Percentiles rank a stretch among this genome's conserved stretches.
phyloP scores from a whole-genome alignment of 352 stramenopile genomes.

The Phytophthora multivora region DNA sequence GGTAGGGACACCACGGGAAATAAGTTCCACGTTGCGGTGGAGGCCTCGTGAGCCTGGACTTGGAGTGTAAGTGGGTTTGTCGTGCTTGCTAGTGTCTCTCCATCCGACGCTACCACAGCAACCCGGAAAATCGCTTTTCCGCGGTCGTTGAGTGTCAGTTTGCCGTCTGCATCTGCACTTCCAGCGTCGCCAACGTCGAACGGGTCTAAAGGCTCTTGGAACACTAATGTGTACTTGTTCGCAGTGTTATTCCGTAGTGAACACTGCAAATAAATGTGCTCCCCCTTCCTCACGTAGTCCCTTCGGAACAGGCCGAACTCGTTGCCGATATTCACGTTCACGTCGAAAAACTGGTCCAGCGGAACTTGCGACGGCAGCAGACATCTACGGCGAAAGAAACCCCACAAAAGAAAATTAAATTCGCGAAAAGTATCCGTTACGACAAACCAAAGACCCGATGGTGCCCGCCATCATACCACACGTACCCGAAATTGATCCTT shows the following conservation, averaged over 20 bases:
- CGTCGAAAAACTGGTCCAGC: slow-evolving; percentile 58
- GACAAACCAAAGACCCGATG: slow-evolving; percentile 12
- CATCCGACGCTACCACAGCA: slow-evolving; percentile 28
- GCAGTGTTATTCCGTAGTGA: slow-evolving; percentile 45
- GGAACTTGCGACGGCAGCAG: slow-evolving; percentile 60
- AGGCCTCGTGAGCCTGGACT: slow-evolving; percentile 40
- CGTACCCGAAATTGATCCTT: slow-evolving; percentile 78
- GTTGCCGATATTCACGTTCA: slow-evolving; percentile 80
- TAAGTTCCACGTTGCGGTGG: slow-evolving; percentile 49
- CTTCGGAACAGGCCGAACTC: slow-evolving; percentile 83
- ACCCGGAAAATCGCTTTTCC: slow-evolving; percentile 61
- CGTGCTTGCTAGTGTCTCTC: background rate
- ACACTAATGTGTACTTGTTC: slow-evolving; percentile 26
- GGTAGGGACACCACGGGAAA: slow-evolving; percentile 74
- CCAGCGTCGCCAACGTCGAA: slow-evolving; percentile 17
- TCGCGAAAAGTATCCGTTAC: slow-evolving; percentile 15
- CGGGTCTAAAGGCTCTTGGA: slow-evolving; percentile 29
- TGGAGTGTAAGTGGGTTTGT: slow-evolving; percentile 43
- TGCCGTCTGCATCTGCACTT: slow-evolving; percentile 27
- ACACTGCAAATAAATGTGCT: slow-evolving; percentile 58
- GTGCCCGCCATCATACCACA: slow-evolving; percentile 6
- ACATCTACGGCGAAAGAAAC: slow-evolving; percentile 39
- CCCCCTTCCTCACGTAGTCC: slow-evolving; percentile 44
- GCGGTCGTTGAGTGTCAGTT: slow-evolving; percentile 60
- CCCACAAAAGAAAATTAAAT: slow-evolving; percentile 10